Evolutionary conservation across 768 basidiomycete genomes (phyloP).

Genomic region (Amanita phalloides): DNA sequence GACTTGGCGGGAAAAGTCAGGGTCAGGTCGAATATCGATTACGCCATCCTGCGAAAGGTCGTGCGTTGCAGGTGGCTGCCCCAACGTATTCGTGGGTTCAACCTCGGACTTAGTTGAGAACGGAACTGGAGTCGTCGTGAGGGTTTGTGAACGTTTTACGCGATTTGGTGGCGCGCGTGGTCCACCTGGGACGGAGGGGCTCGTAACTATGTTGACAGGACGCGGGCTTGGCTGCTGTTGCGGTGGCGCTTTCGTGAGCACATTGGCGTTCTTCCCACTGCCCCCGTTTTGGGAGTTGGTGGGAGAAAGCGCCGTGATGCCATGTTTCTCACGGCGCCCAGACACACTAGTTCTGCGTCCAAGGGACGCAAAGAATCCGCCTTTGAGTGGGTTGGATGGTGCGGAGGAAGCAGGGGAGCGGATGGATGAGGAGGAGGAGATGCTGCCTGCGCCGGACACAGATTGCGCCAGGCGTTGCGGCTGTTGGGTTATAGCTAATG

Average conservation of each 20-base stretch:
- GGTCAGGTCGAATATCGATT: conserved; percentile 27
- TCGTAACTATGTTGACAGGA: conserved; percentile 2
- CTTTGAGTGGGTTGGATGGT: conserved; percentile 28
- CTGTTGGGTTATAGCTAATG: conserved; percentile 34
- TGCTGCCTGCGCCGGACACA: conserved; percentile 20
- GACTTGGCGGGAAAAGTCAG: conserved; percentile 56
- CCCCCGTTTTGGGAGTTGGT: background rate
- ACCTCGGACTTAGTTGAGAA: conserved; percentile 14
- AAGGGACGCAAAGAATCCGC: conserved; percentile 65
- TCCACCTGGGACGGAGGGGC: conserved; percentile 50
- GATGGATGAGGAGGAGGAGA: conserved; percentile 37
- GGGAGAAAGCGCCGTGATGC: conserved; percentile 12
- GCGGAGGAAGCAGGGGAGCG: conserved; percentile 35
- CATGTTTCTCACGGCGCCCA: conserved; percentile 9
- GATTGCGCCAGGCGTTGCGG: conserved; percentile 20
- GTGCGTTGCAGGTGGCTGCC: background rate
- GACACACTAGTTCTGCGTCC: conserved; percentile 56
- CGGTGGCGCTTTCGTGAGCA: background rate
- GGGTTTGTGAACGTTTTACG: conserved; percentile 56
- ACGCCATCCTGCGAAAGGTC: conserved; percentile 15
- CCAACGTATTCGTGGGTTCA: background rate
- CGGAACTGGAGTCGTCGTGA: conserved; percentile 29
- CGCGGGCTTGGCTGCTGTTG: background rate
- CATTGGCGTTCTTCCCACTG: background rate
- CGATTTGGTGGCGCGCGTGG: conserved; percentile 61